These are phyloP conservation scores for Coleophoma crateriformis DNA, from an alignment of 2,329 filamentous ascomycete species.

Conservation along the genomic window DNA sequence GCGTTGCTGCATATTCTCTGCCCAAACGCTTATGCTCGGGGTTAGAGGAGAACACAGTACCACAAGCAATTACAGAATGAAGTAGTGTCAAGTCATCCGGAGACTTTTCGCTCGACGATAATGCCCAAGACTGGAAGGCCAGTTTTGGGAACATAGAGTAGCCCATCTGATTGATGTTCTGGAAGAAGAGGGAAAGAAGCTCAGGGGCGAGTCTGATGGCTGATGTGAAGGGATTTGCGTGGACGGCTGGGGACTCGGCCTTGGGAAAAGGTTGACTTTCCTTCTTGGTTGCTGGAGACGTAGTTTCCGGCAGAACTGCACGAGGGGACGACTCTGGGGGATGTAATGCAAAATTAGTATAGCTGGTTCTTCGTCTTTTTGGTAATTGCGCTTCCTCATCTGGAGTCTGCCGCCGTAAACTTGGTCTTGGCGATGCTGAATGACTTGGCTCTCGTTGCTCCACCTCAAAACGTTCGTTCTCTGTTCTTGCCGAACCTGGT, in stretches of 20 bases:
- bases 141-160: conserved; percentile 50
- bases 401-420: conserved; percentile 18
- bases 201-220: conserved; percentile 43
- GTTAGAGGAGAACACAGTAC: conserved; percentile 46
- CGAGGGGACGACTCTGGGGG: conserved; percentile 23
- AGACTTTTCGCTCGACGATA: conserved; percentile 37
- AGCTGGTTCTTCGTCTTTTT: conserved; percentile 24
- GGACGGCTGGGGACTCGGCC: conserved; percentile 13
- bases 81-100: conserved; percentile 53
- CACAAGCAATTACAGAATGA: conserved; percentile 53
- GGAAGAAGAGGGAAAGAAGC: conserved; percentile 50
- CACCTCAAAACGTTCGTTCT: conserved; percentile 19
- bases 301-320: conserved; percentile 13
- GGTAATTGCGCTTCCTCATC: conserved; percentile 19
- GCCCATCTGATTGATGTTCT: conserved; percentile 46
- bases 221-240: conserved; percentile 44
- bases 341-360: conserved; percentile 23
- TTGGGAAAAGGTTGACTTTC: conserved; percentile 6
- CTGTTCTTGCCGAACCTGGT: conserved; percentile 21
- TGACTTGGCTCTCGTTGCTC: conserved; percentile 20
- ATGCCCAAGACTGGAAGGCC: conserved; percentile 49
- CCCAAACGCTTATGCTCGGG: conserved; percentile 37
- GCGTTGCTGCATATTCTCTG: conserved; percentile 45
- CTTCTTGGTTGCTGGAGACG: conserved; percentile 13
- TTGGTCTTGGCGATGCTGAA: conserved; percentile 20